Percentiles rank a stretch among this genome's conserved stretches.
These are phyloP conservation scores for Hondaea fermentalgiana DNA, from an alignment of 108 stramenopile species.

Conservation along the genomic window DNA sequence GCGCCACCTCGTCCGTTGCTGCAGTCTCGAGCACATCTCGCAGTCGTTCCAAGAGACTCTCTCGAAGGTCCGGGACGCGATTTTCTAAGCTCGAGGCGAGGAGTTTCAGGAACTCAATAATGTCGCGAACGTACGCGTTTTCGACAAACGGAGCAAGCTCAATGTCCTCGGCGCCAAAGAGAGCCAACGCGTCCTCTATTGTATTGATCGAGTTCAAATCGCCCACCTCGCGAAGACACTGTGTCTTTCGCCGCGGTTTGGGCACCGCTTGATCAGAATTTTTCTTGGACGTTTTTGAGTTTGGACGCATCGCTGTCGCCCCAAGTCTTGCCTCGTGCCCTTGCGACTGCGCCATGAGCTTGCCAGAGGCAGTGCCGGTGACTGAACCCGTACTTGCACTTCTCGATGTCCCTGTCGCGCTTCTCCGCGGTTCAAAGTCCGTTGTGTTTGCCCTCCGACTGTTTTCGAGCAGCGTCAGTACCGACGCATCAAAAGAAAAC, in stretches of 20 bases:
- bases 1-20: background rate
- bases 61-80: background rate
- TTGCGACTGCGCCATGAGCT: too few relatives aligned
- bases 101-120: background rate
- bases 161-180: background rate
- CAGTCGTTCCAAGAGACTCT: background rate
- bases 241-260: background rate
- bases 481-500: background rate
- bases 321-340: too few relatives aligned
- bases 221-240: background rate
- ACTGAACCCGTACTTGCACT: background rate
- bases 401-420: background rate
- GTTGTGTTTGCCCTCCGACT: background rate
- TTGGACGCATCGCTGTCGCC: too few relatives aligned
- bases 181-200: background rate
- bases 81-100: background rate
- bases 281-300: too few relatives aligned
- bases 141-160: background rate
- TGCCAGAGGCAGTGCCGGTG: background rate
- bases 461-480: background rate
- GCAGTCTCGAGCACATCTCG: background rate
- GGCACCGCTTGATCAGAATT: too few relatives aligned
- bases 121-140: background rate
- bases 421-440: background rate
- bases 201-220: background rate